Base-by-base conservation (phyloP, 2,329 filamentous ascomycete species). In the Pleurostoma richardsiae region DNA sequence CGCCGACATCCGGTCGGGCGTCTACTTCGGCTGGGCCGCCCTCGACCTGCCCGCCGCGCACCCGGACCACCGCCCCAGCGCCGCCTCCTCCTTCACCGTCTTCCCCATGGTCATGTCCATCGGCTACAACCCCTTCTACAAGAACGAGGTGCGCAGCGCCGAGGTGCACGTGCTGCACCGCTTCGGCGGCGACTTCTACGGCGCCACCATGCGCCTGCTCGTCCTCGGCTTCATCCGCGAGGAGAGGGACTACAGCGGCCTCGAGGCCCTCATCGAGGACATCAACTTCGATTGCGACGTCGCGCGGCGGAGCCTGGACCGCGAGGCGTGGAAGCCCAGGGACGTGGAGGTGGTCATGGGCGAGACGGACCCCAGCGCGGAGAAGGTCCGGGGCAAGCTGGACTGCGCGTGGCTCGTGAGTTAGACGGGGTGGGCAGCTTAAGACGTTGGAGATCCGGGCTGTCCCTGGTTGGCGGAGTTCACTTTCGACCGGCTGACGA, bases 71-170 rank as follows among this genome's bases (percentile, higher is more conserved):
- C 51, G 50, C 10, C 29, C 51, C 39, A 26, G 29, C 43, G 44
- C 54, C 39, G 38, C 45, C 26, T 33, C 49, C 10, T 45, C 33
- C 52, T 63, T 53, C 53, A 50, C 41, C 40, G 73, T 94, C 47
- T 89, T 85, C 66, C 89, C 89, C 1, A 94, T 95, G 79, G 90
- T 95, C 54, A 88, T 96, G 85, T 89, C 83, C 51, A 92, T 96
- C 55, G 94, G 94, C 40, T 97, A 91, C 79, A 99, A 97, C 68
- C 94, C 94, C 0, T 97, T 91, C 70, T 99, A 96, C 78, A 90
- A 91, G 65, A 97, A 99, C 75, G 84, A 79, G 4, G 82, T 88
- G 41, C 84, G 89, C 52, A 89, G 82, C 52, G 90, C 94, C 61
- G 90, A 96, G 75, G 90, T 95, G 47, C 90, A 96, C 70, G 80